These are phyloP conservation scores for Yarrowia sp. DNA, from an alignment of 805 yeast species.

Conservation along the genomic window DNA sequence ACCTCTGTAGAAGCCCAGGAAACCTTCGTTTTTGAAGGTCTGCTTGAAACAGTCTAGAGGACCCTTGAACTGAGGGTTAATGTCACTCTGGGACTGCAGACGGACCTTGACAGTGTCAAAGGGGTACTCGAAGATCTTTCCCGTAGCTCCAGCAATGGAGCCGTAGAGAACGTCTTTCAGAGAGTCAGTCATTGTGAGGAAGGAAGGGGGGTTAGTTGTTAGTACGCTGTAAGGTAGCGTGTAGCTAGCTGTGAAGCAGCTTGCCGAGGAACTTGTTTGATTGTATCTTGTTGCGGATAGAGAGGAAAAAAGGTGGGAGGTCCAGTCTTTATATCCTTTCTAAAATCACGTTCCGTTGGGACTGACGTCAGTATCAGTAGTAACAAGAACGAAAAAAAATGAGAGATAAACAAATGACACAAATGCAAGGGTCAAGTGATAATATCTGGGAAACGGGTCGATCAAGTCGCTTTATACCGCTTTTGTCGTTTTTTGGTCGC, in stretches of 20 bases:
- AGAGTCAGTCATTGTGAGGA: slow-evolving; percentile 10
- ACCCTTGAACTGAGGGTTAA: slow-evolving; percentile 50
- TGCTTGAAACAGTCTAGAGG: slow-evolving; percentile 64
- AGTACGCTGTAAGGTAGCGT: too few species aligned
- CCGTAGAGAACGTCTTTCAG: slow-evolving; percentile 38
- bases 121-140: slow-evolving; percentile 85
- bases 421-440: too few species aligned
- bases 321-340: background rate
- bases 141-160: slow-evolving; percentile 69
- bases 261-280: background rate
- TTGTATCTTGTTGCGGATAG: background rate
- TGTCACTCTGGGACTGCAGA: slow-evolving; percentile 69
- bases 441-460: too few species aligned
- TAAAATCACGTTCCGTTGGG: background rate
- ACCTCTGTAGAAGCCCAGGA: slow-evolving; percentile 75
- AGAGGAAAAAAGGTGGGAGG: background rate
- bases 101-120: slow-evolving; percentile 91
- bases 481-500: too few species aligned
- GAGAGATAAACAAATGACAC: too few species aligned
- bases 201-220: too few species aligned
- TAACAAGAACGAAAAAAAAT: too few species aligned
- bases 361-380: too few species aligned
- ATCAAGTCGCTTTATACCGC: too few species aligned
- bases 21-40: slow-evolving; percentile 68
- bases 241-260: slow-evolving; percentile 5